Percentiles rank a stretch among this genome's conserved stretches.
These are phyloP conservation scores for Cryphonectria naterciae DNA, from an alignment of 2,329 filamentous ascomycete species.

Conservation along the genomic window DNA sequence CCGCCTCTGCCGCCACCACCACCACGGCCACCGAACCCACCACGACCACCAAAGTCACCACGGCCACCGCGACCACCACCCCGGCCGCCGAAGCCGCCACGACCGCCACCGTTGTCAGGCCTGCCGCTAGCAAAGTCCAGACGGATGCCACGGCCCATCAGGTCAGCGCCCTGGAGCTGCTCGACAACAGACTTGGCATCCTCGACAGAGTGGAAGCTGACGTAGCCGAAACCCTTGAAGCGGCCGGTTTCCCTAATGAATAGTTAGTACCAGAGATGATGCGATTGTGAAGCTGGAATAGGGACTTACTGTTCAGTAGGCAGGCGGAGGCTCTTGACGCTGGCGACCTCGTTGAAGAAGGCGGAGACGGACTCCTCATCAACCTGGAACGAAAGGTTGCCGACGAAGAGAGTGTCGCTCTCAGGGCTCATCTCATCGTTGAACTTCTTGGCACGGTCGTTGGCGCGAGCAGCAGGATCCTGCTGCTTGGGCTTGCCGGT, in stretches of 20 bases:
- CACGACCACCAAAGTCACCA: slow-evolving; percentile 52
- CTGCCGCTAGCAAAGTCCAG: slow-evolving; percentile 78
- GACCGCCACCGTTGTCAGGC: slow-evolving; percentile 54
- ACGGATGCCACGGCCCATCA: slow-evolving; percentile 75
- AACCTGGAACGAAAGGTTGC: slow-evolving; percentile 85
- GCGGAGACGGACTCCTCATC: slow-evolving; percentile 75
- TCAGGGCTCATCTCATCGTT: slow-evolving; percentile 81
- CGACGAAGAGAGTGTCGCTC: slow-evolving; percentile 87
- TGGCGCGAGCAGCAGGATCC: slow-evolving; percentile 53
- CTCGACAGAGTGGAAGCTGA: slow-evolving; percentile 79
- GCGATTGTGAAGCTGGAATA: background rate
- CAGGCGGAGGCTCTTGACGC: slow-evolving; percentile 79
- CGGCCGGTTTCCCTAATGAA: slow-evolving; percentile 70
- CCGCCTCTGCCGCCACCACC: slow-evolving; percentile 58
- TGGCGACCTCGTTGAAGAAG: slow-evolving; percentile 73
- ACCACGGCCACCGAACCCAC: slow-evolving; percentile 45
- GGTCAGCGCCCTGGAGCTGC: slow-evolving; percentile 62
- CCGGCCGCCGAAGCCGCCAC: slow-evolving; percentile 51
- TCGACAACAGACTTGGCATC: slow-evolving; percentile 79
- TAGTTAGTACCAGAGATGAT: slow-evolving; percentile 36
- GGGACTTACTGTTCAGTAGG: slow-evolving; percentile 75
- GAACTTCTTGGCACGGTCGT: slow-evolving; percentile 68
- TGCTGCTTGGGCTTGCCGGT: slow-evolving; percentile 37
- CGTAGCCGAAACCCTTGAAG: slow-evolving; percentile 92
- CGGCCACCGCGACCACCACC: slow-evolving; percentile 54